Evolutionary conservation across 75 land plant species (phyloP).

Genomic region (Ceratopteris richardii): DNA sequence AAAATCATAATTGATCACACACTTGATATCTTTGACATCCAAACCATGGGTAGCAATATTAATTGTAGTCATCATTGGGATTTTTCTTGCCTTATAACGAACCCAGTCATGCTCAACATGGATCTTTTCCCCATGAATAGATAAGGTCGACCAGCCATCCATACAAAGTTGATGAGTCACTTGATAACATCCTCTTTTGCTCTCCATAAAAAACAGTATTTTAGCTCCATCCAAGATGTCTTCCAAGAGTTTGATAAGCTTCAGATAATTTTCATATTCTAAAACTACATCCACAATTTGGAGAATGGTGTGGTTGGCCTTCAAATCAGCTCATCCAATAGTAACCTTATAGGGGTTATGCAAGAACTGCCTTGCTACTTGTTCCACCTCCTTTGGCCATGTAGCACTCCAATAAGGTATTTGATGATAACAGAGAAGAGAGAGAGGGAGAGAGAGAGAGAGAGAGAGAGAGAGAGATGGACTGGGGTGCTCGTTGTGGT

Average conservation of each 20-base stretch:
- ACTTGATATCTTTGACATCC: conserved; percentile 98
- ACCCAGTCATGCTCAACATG: conserved; percentile 99
- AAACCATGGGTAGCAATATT: conserved; percentile 99
- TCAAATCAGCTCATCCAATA: conserved; percentile 82
- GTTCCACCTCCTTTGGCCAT: conserved; percentile 99
- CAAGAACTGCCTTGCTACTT: conserved; percentile 69
- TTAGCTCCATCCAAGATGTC: conserved; percentile 95
- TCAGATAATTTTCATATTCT: conserved; percentile 88
- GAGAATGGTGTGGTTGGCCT: conserved; percentile 92
- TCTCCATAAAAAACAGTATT: conserved; percentile 91
- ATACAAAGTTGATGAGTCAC: conserved; percentile 86
- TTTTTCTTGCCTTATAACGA: conserved; percentile 88
- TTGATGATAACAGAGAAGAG: no score
- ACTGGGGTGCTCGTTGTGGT: no score
- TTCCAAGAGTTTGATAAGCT: conserved; percentile 77
- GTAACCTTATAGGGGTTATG: conserved; percentile 88
- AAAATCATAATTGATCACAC: conserved; percentile 93
- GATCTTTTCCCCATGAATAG: conserved; percentile 98
- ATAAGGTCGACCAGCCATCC: conserved; percentile 99
- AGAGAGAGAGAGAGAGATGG: no score
- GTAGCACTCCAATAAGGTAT: conserved; percentile 99
- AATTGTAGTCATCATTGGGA: conserved; percentile 98
- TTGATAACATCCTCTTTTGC: conserved; percentile 95
- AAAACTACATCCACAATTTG: conserved; percentile 91
- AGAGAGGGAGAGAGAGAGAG: no score